Base-by-base conservation (phyloP, 2,329 filamentous ascomycete genomes). In the Calonectria honghensis region DNA sequence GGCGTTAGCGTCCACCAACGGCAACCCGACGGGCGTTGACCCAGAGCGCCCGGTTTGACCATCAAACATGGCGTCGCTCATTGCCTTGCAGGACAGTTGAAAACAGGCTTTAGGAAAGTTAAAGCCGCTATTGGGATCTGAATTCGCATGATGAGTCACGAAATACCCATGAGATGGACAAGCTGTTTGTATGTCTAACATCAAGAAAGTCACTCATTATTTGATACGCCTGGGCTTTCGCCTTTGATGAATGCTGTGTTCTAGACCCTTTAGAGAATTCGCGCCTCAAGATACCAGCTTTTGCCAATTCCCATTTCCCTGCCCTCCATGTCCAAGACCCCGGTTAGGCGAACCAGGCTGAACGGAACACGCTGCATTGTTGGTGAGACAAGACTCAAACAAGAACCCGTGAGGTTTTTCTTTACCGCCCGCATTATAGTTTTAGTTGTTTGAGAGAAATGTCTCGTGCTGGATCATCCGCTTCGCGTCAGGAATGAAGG, bases 401-500 rank as follows among this genome's bases (percentile, higher is more conserved):
- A 59, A 27, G n/a, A 5, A 14, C 54, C 32, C 20, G 11, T 24
- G 10, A 35, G 32, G 31, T 24, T 59, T 39, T n/a, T 32, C 6
- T 59, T 59, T 39, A n/a, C 54, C 54, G 32, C 54, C 13, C 52
- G 52, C 14, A 27, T 24, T 37, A 39, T 35, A 32, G 31, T 24
- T 54, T 35, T 59, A 10, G 6, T 24, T 24, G 32, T 39, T 9
- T 39, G 20, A 39, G 24, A n/a, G 11, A 39, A 59, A n/a, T 2
- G 32, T 35, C 29, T 39, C 20, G 18, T 59, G 20, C 20, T 24
- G n/a, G 3, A 59, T 59, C 54, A 20, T 14, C 13, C 35, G 32
- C 54, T 7, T 59, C 54, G 54, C 54, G 54, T 39, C 54, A 59
- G 54, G 54, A 59, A 59, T 59, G 54, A 39, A 35, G 20, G 20